These are phyloP conservation scores for Xylaria sp. DNA, from an alignment of 2,329 filamentous ascomycete species.

Conservation along the genomic window DNA sequence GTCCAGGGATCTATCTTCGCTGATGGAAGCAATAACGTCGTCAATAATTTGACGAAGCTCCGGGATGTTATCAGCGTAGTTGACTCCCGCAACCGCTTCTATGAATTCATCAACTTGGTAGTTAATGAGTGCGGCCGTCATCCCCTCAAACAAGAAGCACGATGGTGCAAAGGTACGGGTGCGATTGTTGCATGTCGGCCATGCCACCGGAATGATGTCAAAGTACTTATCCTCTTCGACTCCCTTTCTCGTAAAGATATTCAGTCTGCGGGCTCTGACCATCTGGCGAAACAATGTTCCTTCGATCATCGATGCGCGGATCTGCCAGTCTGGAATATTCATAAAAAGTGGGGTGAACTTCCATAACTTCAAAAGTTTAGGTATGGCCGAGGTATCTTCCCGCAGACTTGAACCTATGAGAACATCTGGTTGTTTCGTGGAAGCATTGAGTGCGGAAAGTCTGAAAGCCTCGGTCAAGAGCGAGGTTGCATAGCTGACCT, in stretches of 20 bases:
- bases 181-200: conserved; percentile 35
- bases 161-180: conserved; percentile 21
- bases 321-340: conserved; percentile 23
- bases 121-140: conserved; percentile 33
- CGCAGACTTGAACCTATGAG: conserved; percentile 16
- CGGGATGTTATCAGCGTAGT: conserved; percentile 10
- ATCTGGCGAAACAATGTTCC: conserved; percentile 26
- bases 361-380: conserved; percentile 16
- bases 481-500: conserved; percentile 4
- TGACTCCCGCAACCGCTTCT: conserved; percentile 28
- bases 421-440: neutral
- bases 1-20: conserved; percentile 1
- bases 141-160: conserved; percentile 36
- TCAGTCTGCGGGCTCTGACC: conserved; percentile 26
- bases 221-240: conserved; percentile 39
- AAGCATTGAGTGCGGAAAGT: neutral
- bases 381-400: conserved; percentile 4
- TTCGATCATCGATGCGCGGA: conserved; percentile 31
- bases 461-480: neutral
- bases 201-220: conserved; percentile 38
- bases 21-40: conserved; percentile 11
- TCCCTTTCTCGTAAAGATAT: conserved; percentile 31
- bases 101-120: conserved; percentile 40
- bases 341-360: conserved; percentile 26
- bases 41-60: conserved; percentile 28